phyloP scores from a whole-genome alignment of 2,329 filamentous ascomycete species.

The Aureobasidium zeae region DNA sequence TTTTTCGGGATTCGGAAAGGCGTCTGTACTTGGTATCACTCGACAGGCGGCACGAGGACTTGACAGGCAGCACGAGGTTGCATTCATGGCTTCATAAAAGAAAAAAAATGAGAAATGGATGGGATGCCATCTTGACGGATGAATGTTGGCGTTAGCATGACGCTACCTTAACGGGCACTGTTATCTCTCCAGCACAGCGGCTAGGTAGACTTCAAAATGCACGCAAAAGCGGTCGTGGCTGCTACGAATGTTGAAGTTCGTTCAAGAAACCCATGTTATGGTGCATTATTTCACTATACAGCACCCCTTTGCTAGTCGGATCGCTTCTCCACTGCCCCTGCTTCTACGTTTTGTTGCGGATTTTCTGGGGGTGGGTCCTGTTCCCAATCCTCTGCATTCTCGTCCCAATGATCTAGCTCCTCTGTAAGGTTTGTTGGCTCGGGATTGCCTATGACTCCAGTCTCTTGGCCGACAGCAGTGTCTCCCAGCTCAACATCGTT shows the following conservation, averaged over 20 bases:
- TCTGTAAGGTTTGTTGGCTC: constrained; percentile 59
- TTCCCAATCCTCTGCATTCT: constrained; percentile 66
- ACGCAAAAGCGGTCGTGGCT: constrained; percentile 13
- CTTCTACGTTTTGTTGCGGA: constrained; percentile 23
- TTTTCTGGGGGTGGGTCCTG: constrained; percentile 39
- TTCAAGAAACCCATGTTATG: constrained; percentile 5
- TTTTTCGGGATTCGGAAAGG: constrained; percentile 17
- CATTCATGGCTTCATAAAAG: constrained; percentile 16
- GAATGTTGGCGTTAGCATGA: constrained; percentile 12
- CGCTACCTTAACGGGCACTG: constrained; percentile 16
- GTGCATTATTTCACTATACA: not conserved
- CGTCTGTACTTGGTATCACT: constrained; percentile 18
- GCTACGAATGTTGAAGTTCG: constrained; percentile 15
- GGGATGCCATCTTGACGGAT: constrained; percentile 12
- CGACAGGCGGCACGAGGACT: too few relatives aligned
- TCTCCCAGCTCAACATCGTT: constrained; percentile 70
- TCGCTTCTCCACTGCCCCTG: constrained; percentile 33
- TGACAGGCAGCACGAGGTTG: constrained; percentile 15
- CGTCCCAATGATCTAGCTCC: constrained; percentile 89
- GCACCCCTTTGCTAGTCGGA: constrained; percentile 26
- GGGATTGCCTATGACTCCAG: constrained; percentile 45
- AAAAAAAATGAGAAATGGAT: constrained; percentile 12
- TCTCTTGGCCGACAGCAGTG: constrained; percentile 32
- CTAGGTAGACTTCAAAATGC: constrained; percentile 16
- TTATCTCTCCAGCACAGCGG: constrained; percentile 15